Evolutionary conservation across 768 basidiomycete genomes (phyloP), one percentile per base, ranked within the genome.

Genomic region (Pleurotus djamor): DNA sequence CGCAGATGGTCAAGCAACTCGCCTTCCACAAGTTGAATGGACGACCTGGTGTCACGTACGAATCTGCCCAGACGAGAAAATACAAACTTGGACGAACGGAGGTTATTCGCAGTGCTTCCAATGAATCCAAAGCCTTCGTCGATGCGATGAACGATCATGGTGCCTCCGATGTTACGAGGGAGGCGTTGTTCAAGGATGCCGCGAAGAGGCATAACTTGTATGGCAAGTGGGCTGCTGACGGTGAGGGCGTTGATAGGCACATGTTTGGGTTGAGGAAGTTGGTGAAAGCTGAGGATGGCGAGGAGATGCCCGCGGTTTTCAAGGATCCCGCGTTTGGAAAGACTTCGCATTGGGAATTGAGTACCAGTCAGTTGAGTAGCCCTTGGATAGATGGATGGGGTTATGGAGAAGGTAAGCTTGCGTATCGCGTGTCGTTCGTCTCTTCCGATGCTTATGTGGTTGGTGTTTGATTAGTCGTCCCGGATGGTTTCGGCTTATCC

Each of bases 181-280:
- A 56, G 33, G 16, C 52, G 52, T 79, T 94, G 36, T 93, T 97
- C 79, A 81, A 84, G 58, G 77, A 75, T 6, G 97, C 97, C 0
- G 87, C 86, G 1, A 71, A 77, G n/a, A 79, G 95, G 16, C 97
- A 99, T 74, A 78, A 92, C 64, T 83, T 91, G 72, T 98, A 98
- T 69, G 85, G 90, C 2, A 78, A 82, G 2, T 96, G 94, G 91
- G 96, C 96, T 0, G 92, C 94, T 1, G 92, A 96, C 61, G 97
- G 91, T 0, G 88, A 92, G 71, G 97, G 96, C 48, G 94, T 99
- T 17, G 96, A 98, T 72, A 81, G 96, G 36, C 97, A 99, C 73
- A 76, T 98, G 60, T 98, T 96, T 72, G 97, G 96, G 6, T 75
- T 99, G 65, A 96, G 92, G 78, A 90, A 87, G 78, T 76, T 92